Evolutionary conservation across 176 grass and related monocot species (phyloP), one percentile per base, ranked within the genome.

Genomic region (Chloris gayana): DNA sequence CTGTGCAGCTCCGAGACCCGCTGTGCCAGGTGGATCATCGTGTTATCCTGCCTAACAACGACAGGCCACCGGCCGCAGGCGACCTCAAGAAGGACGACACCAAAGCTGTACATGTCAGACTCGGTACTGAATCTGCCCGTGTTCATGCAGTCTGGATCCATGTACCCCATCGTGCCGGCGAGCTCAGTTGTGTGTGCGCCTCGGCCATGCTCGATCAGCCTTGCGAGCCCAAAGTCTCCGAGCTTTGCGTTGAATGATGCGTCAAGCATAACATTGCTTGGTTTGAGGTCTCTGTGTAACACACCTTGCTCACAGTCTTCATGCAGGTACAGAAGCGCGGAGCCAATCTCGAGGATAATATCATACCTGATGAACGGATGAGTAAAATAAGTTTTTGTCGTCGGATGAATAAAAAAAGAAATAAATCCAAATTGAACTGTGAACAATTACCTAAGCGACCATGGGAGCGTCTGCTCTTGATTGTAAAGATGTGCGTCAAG

Each of bases 61-160:
- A 68, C 66, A 0, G 81, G 89, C 0, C 66, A 9, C 32, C 65
- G 11, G 0, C 81, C 88, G 4, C 75, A 80, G 0, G 63, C 33
- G 17, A 85, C 3, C 75, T 89, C 90, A 19, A 92, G 67, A 1
- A 86, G 79, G 22, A 92, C 66, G 17, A 89, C 79, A 3, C 90
- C 83, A 21, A 92, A 89, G 82, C 90, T 82, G 58, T 85, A 91
- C 7, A 85, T 42, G 24, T 88, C 58, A 0, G 56, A 87, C 35
- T 80, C 70, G 0, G 44, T 31, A 17, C 14, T 49, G 12, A 14
- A 1, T 3, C 46, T 49, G 14, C 46, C 46, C 3, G 46, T 15
- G 14, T 17, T 2, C 19, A 22, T 6, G 74, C 66, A 73, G 2
- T 78, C 73, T 0, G 73, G 85, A 30, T 87, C 86, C 46, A 83